Percentiles rank a stretch among this genome's conserved stretches.
Evolutionary conservation across 192 early-diverging fungal species (phyloP).

Genomic region (Coemansia sp.): DNA sequence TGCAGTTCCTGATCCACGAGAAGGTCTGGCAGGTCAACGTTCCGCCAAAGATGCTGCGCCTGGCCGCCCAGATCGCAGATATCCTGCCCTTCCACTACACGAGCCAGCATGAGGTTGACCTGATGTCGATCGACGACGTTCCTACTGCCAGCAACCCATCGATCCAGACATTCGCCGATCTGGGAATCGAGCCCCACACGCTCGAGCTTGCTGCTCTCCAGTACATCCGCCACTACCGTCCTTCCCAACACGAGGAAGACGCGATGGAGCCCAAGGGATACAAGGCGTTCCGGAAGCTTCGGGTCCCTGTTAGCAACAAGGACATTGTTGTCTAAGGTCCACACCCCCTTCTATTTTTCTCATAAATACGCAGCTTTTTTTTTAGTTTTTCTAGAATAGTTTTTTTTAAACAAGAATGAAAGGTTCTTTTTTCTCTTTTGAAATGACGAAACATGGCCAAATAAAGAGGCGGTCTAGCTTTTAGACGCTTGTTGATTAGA

Average conservation of each 20-base stretch:
- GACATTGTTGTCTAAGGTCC: constrained; percentile 44
- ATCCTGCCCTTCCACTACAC: constrained; percentile 74
- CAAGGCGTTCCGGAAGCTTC: constrained; percentile 52
- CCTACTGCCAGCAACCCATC: constrained; percentile 56
- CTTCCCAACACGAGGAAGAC: constrained; percentile 57
- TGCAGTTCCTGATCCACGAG: constrained; percentile 60
- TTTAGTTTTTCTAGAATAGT: background rate
- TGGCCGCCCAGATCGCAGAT: constrained; percentile 64
- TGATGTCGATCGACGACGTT: constrained; percentile 73
- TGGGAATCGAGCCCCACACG: constrained; percentile 76
- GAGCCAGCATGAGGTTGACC: constrained; percentile 84
- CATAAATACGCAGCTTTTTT: background rate
- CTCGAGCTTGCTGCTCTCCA: constrained; percentile 82
- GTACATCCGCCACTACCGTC: constrained; percentile 82
- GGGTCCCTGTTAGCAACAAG: constrained; percentile 42
- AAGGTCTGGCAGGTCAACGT: constrained; percentile 66
- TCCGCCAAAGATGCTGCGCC: constrained; percentile 72
- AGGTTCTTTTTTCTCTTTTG: background rate
- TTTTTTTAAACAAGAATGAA: background rate
- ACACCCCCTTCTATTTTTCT: background rate
- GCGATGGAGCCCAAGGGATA: constrained; percentile 51
- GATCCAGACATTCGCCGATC: constrained; percentile 81
- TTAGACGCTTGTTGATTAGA: constrained; percentile 16
- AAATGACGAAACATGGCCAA: background rate
- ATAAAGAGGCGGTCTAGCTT: constrained; percentile 5